Base-by-base conservation (phyloP, 495 filamentous ascomycete genomes). In the Hyphodiscus hymeniophilus region DNA sequence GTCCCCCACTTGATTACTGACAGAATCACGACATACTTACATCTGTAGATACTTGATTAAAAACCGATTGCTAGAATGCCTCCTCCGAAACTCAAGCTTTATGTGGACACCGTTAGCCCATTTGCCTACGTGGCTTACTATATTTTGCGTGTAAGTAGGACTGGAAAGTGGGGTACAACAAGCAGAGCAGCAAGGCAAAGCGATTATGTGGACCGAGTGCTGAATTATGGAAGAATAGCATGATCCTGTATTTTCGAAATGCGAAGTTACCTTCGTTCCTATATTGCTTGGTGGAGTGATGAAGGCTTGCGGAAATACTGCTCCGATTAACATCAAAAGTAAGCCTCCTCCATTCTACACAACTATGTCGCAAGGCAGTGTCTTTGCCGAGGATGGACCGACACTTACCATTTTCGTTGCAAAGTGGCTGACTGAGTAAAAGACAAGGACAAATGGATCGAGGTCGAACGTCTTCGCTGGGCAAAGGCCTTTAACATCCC, bases 381-480 rank as follows among this genome's bases (percentile, higher is more conserved):
- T n/a, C n/a, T n/a, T n/a, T n/a, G n/a, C n/a, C n/a, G n/a, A n/a
- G n/a, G n/a, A n/a, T n/a, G n/a, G n/a, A n/a, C n/a, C n/a, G n/a
- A n/a, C n/a, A n/a, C n/a, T n/a, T n/a, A n/a, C n/a, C n/a, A n/a
- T n/a, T n/a, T n/a, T n/a, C n/a, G n/a, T n/a, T n/a, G n/a, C n/a
- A n/a, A n/a, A 28, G 5, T 5, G 4, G 26, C 26, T 28, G 10
- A 28, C 26, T 28, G 26, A 28, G 32, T 2, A 12, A 35, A 41
- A 85, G 80, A 89, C 65, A 87, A 89, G 60, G 76, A 75, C 56
- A 66, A 68, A 51, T 89, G 76, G 74, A 78, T 84, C 45, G 57
- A 65, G 47, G 32, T 42, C 7, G 80, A 87, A 57, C 79, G 82
- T 15, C 16, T 64, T n/a, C 77, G 79, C 50, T 87, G 81, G 81